Evolutionary conservation across 768 basidiomycete species (phyloP), one percentile per base, ranked within the genome.

Genomic region (Tremella fuciformis): DNA sequence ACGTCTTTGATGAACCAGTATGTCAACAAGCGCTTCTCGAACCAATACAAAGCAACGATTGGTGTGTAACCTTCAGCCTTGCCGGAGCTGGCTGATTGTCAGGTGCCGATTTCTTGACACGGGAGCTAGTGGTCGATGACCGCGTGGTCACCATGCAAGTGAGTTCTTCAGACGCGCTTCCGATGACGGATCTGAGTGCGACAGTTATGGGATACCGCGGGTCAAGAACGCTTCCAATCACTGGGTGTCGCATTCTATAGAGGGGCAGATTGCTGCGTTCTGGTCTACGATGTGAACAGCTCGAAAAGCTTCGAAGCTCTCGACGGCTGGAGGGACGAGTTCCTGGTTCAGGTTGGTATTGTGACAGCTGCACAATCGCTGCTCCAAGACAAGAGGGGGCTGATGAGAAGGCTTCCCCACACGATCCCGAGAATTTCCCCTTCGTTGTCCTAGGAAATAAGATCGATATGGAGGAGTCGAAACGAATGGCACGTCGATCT

Each of bases 1-100:
- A 98, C 96, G 41, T 98, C 94, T 25, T 87, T 99, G 71, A 99
- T 99, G 96, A 97, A 97, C 82, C 96, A 99, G 80, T 98, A 96
- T 81, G 96, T 99, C 65, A 98, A 97, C 85, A 98, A 97, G 79
- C 88, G 96, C 62, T 99, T 98, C 80, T 91, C 89, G 78, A 96
- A 93, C 80, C 94, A 97, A 80, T 99, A 99, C 84, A 98, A 98
- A 81, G 96, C 96, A 16, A 98, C 96, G 8, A 78, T 78, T 58
- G 74, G 77, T 69, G 60, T 52, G 67, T 73, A 18, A 26, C 34
- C 50, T 42, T 26, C 34, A 40, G 2, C 22, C 13, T 22, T 34
- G 9, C 24, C 22, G 3, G 26, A 2, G 7, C n/a, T 38, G 26
- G 40, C 26, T 49, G 34, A 49, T 42, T 1, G 6, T 9, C 41